Conservation (phyloP, 2,329 filamentous ascomycete genomes). For the Phialemoniopsis sp. region DNA sequence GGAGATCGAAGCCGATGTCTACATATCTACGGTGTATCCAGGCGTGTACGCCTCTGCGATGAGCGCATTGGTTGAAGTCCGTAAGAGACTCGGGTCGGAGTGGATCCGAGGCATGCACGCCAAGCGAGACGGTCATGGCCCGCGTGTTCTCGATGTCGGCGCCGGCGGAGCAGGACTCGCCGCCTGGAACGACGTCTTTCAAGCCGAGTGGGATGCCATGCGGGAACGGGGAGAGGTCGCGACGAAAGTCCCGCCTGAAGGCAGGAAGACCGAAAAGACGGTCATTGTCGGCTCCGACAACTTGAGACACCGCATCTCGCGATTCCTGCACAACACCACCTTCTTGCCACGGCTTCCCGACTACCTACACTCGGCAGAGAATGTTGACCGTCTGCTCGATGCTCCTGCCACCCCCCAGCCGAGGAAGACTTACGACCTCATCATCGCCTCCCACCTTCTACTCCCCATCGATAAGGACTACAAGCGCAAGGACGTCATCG, state of each 20-base stretch:
- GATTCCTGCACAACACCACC: conserved; percentile 80
- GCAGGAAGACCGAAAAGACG: conserved; percentile 77
- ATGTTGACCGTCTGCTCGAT: conserved; percentile 55
- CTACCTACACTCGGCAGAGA: conserved; percentile 63
- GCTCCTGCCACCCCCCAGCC: conserved; percentile 48
- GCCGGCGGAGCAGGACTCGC: conserved; percentile 68
- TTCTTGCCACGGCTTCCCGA: conserved; percentile 92
- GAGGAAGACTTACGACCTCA: conserved; percentile 81
- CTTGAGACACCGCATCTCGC: conserved; percentile 70
- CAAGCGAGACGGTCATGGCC: conserved; percentile 49
- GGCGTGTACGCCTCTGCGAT: conserved; percentile 65
- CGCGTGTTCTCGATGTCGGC: conserved; percentile 70
- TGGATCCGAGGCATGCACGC: conserved; percentile 66
- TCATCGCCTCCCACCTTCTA: conserved; percentile 83
- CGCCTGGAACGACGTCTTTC: conserved; percentile 74
- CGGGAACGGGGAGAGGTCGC: conserved; percentile 40
- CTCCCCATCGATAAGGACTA: conserved; percentile 73
- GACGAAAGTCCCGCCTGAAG: conserved; percentile 44
- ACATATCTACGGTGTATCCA: conserved; percentile 65
- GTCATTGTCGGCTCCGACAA: conserved; percentile 74
- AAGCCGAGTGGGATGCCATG: conserved; percentile 77
- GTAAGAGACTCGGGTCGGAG: conserved; percentile 64
- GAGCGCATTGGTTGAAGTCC: conserved; percentile 67
- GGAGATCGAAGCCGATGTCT: conserved; percentile 72
- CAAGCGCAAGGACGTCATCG: conserved; percentile 71